Base-by-base conservation (phyloP, 345 rosid genomes). In the Rhodamnia argentea region DNA sequence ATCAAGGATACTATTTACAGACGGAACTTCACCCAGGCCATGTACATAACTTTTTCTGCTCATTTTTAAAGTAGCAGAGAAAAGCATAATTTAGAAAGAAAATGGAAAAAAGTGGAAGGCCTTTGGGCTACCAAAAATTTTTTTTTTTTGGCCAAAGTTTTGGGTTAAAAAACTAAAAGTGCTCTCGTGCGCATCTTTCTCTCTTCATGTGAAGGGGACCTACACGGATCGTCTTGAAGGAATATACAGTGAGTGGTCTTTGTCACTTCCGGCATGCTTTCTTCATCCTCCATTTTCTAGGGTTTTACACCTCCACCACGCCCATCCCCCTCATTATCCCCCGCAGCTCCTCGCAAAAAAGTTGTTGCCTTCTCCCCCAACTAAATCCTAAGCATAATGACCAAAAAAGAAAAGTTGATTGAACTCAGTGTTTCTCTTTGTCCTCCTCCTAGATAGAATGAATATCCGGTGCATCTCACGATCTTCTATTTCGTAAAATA, bases 261-360 rank as follows among this genome's bases (percentile, higher is more conserved):
- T 92, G 93, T 93, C 94, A 87, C 37, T 54, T 57, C 92, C 91
- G 37, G 91, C 95, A 93, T 90, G 94, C 95, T 90, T 86, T 87
- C n/a, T 42, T 86, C 86, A 40, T 86, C 86, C 75, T 87, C 90
- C 90, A 88, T 87, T 89, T 86, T 89, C 92, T 92, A 88, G 92
- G 91, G 92, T 88, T 93, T 90, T 85, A 86, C 91, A 64, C 76
- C 76, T 29, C 3, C 76, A 64, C 87, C 78, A 64, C 87, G 84
- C 58, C 62, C 56, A 32, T 75, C 4, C 86, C 84, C 75, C 24
- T 26, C 56, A 4, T 83, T 82, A 70, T 55, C 85, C 84, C 75
- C 75, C 57, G 7, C 87, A 44, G 6, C 62, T 52, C 56, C 82
- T 84, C 37, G 13, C 44, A 32, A 64, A 32, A 32, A 83, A 81